Percentiles rank a stretch among this genome's conserved stretches.
Conservation (phyloP, 2,329 filamentous ascomycete genomes). For the Cercospora sesami region DNA sequence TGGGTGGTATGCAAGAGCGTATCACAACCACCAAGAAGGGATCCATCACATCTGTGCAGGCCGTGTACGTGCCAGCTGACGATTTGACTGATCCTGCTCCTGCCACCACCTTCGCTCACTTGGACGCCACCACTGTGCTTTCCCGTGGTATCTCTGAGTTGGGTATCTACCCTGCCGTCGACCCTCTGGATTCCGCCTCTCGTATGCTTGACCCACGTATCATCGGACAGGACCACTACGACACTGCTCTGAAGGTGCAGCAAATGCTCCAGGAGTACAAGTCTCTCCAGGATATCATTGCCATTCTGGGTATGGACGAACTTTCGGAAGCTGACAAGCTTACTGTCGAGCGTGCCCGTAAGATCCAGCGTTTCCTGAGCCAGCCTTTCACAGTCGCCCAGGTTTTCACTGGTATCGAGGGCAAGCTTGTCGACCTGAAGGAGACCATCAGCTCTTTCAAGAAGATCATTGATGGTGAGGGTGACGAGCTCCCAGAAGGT, state of each 20-base stretch:
- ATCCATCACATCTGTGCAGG: conserved; percentile 99
- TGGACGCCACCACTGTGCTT: conserved; percentile 99
- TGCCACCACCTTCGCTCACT: conserved; percentile 98
- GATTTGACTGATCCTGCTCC: conserved; percentile 99
- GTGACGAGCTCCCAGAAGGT: conserved; percentile 92
- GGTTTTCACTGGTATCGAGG: conserved; percentile 92
- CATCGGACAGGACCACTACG: conserved; percentile 96
- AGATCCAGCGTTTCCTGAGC: conserved; percentile 99
- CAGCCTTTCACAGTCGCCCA: conserved; percentile 94
- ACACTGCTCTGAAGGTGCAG: conserved; percentile 90
- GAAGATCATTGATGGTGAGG: conserved; percentile 91
- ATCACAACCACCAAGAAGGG: conserved; percentile 99
- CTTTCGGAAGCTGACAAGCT: conserved; percentile 99
- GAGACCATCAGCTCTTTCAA: conserved; percentile 98
- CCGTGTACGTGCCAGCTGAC: conserved; percentile 99
- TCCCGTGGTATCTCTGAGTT: conserved; percentile 99
- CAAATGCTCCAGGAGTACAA: conserved; percentile 99
- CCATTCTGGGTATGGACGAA: conserved; percentile 99
- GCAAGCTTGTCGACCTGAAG: conserved; percentile 96
- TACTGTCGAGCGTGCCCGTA: conserved; percentile 99
- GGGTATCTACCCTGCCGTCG: conserved; percentile 99
- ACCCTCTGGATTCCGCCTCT: conserved; percentile 98
- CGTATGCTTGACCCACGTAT: conserved; percentile 99
- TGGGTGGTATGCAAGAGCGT: conserved; percentile 99
- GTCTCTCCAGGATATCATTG: conserved; percentile 98